Percentiles rank a stretch among this genome's conserved stretches.
Conservation (phyloP, 2,329 filamentous ascomycete genomes). For the Colletotrichum karsti region DNA sequence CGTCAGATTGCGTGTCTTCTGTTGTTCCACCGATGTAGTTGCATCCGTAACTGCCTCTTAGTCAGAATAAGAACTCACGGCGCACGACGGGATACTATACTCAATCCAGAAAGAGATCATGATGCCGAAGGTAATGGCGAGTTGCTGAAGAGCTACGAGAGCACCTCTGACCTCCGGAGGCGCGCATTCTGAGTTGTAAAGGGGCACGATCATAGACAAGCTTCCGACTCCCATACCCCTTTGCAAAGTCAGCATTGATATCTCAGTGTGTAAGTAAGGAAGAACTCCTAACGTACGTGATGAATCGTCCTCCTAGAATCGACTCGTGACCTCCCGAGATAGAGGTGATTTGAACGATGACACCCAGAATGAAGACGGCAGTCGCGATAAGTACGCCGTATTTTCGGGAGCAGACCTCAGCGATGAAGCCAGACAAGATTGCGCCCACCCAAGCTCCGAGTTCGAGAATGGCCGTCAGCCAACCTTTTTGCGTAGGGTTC, state of each 20-base stretch:
- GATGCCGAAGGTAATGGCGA: constrained; percentile 69
- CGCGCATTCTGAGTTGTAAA: constrained; percentile 57
- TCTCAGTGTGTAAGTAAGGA: no score
- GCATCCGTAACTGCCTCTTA: constrained; percentile 50
- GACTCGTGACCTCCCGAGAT: constrained; percentile 62
- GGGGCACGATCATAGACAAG: constrained; percentile 72
- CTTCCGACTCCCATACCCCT: constrained; percentile 74
- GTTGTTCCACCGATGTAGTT: constrained; percentile 70
- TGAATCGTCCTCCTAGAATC: constrained; percentile 76
- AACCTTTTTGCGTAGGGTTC: constrained; percentile 54
- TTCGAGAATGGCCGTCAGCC: constrained; percentile 75
- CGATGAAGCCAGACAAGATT: constrained; percentile 75
- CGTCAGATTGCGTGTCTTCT: constrained; percentile 63
- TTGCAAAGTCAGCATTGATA: not conserved
- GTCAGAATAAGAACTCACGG: not conserved
- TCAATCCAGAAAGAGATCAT: constrained; percentile 73
- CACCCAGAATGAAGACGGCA: constrained; percentile 74
- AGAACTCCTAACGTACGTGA: constrained; percentile 56
- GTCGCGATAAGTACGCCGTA: constrained; percentile 74
- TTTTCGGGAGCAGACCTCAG: constrained; percentile 74
- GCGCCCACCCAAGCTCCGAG: constrained; percentile 82
- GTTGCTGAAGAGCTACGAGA: constrained; percentile 56
- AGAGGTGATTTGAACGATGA: constrained; percentile 73
- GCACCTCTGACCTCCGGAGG: constrained; percentile 53
- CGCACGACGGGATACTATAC: constrained; percentile 38